A percentile compares a stretch with the other conserved stretches of the same genome.
These are phyloP conservation scores for Mycena epipterygia DNA, from an alignment of 768 basidiomycete species.

Conservation along the genomic window DNA sequence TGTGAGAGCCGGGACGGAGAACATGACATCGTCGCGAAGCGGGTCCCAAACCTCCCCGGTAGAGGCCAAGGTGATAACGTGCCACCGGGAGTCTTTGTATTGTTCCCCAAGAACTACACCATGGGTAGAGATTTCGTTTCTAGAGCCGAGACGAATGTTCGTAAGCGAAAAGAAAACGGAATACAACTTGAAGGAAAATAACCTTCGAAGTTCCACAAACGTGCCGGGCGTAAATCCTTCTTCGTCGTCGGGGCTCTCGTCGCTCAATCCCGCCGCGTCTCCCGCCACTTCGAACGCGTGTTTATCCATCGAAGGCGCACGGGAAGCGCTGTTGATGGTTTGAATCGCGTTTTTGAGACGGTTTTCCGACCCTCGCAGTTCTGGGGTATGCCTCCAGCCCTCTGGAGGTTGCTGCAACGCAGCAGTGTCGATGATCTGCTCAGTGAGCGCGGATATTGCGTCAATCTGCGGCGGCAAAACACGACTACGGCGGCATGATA, in stretches of 20 bases:
- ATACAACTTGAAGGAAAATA: conserved; percentile 5
- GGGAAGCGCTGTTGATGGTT: not conserved
- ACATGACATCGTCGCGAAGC: conserved; percentile 67
- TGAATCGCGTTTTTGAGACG: conserved; percentile 43
- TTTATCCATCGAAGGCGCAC: conserved; percentile 41
- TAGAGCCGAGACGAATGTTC: conserved; percentile 30
- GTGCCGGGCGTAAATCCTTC: conserved; percentile 55
- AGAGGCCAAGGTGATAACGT: conserved; percentile 46
- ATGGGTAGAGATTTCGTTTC: conserved; percentile 48
- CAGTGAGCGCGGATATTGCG: conserved; percentile 38
- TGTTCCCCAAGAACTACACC: conserved; percentile 54
- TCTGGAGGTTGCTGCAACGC: conserved; percentile 41
- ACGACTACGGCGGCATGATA: not conserved
- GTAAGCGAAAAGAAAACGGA: not conserved
- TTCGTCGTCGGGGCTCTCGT: conserved; percentile 30
- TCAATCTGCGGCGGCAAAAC: conserved; percentile 20
- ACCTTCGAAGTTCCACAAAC: conserved; percentile 69
- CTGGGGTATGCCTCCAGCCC: conserved; percentile 53
- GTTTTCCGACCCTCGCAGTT: conserved; percentile 55
- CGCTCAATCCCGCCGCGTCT: not conserved
- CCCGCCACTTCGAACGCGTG: conserved; percentile 38
- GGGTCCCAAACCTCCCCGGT: conserved; percentile 69
- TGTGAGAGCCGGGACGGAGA: conserved; percentile 70
- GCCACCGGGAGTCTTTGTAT: conserved; percentile 34
- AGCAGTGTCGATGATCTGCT: conserved; percentile 51